A percentile compares a stretch with the other conserved stretches of the same genome.
phyloP scores from a whole-genome alignment of 2,329 filamentous ascomycete genomes.

The Aureobasidium uvarum region DNA sequence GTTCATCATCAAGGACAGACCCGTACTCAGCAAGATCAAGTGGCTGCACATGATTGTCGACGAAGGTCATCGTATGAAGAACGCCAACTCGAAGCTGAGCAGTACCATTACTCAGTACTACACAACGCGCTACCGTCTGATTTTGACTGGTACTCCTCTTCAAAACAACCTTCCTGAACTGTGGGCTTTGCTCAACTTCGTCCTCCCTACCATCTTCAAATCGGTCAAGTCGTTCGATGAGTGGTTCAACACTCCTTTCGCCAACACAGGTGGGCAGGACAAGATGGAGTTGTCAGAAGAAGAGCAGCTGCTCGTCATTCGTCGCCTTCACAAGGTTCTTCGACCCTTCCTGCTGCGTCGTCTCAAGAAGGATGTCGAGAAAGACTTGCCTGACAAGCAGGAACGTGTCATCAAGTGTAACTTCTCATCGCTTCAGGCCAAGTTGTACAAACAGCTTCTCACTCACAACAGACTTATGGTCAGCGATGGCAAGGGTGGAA shows the following conservation, averaged over 20 bases:
- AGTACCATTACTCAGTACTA: constrained; percentile 95
- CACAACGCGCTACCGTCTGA: constrained; percentile 88
- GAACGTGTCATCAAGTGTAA: constrained; percentile 99
- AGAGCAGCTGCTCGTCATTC: constrained; percentile 97
- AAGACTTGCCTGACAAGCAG: constrained; percentile 97
- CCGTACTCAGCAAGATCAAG: constrained; percentile 94
- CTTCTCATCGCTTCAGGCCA: constrained; percentile 89
- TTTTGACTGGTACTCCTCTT: constrained; percentile 93
- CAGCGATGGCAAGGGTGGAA: constrained; percentile 91
- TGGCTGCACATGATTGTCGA: constrained; percentile 99
- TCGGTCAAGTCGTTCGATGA: constrained; percentile 98
- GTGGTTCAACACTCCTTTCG: constrained; percentile 99
- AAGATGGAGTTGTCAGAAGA: constrained; percentile 99
- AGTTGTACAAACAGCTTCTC: constrained; percentile 96
- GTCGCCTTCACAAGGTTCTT: constrained; percentile 95
- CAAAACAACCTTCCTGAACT: constrained; percentile 96
- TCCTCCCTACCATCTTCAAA: constrained; percentile 97
- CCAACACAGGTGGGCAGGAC: constrained; percentile 95
- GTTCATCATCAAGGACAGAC: constrained; percentile 98
- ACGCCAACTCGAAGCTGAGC: constrained; percentile 91
- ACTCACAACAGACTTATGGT: constrained; percentile 93
- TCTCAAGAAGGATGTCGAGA: constrained; percentile 99
- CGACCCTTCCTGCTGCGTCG: constrained; percentile 95
- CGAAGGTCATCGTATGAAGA: constrained; percentile 99
- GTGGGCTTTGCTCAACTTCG: constrained; percentile 98